Evolutionary conservation across 139 green algal genomes (phyloP).

Genomic region (Zygnema cylindricum): DNA sequence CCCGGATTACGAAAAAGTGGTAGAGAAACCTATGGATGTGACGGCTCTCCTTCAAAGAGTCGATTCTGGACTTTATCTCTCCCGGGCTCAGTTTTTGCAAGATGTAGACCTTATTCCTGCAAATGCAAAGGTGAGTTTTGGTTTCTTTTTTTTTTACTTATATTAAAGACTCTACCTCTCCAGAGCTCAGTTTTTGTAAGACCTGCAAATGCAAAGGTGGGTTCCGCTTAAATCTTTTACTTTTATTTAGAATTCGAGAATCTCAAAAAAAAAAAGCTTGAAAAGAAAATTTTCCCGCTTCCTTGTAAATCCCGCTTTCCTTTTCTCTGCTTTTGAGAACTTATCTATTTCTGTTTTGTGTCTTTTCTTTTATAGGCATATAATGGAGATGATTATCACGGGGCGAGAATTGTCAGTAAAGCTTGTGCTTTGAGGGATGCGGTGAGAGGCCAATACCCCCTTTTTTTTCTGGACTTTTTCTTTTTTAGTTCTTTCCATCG

Average conservation of each 20-base stretch:
- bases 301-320: too few species aligned
- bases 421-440: constrained; percentile 41
- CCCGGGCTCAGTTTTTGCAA: constrained; percentile 19
- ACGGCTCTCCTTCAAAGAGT: constrained; percentile 52
- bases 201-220: constrained; percentile 48
- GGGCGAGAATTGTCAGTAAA: constrained; percentile 37
- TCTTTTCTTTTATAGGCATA: constrained; percentile 42
- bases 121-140: constrained; percentile 50
- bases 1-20: constrained; percentile 25
- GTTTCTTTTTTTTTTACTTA: too few species aligned
- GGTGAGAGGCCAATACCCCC: constrained; percentile 1
- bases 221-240: too few species aligned
- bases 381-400: constrained; percentile 53
- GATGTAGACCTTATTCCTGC: constrained; percentile 53
- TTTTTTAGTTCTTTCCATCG: too few species aligned
- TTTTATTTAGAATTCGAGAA: too few species aligned
- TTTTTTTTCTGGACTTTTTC: neutral
- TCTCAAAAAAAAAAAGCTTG: too few species aligned
- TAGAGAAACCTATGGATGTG: constrained; percentile 55
- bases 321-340: too few species aligned
- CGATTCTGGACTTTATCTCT: constrained; percentile 36
- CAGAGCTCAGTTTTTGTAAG: constrained; percentile 30
- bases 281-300: too few species aligned
- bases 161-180: constrained; percentile 26
- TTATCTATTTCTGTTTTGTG: neutral